Conservation (phyloP, 495 filamentous ascomycete species). For the Penicillium cataractarum region DNA sequence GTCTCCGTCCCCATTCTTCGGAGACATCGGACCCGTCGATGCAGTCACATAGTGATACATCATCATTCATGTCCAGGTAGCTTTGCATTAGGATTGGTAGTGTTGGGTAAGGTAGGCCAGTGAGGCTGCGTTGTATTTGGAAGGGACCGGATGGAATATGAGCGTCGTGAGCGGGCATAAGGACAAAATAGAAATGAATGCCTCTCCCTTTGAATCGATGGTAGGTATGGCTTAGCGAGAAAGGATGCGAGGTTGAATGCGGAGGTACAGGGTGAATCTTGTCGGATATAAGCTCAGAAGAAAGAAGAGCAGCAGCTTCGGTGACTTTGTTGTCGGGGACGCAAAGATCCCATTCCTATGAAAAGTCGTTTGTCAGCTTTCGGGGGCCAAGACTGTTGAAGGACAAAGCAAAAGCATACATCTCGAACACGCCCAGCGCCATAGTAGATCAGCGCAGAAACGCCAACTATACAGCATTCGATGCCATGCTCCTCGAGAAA, state of each 20-base stretch:
- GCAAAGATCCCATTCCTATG: slow-evolving; percentile 37
- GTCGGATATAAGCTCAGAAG: slow-evolving; percentile 15
- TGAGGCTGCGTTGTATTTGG: slow-evolving; percentile 35
- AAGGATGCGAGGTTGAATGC: slow-evolving; percentile 26
- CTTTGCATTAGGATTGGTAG: slow-evolving; percentile 39
- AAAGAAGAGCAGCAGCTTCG: slow-evolving; percentile 22
- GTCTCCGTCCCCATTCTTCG: slow-evolving; percentile 39
- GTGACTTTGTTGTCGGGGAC: slow-evolving; percentile 29
- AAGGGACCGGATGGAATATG: slow-evolving; percentile 35
- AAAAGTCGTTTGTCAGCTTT: slow-evolving; percentile 2
- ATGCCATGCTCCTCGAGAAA: slow-evolving; percentile 34
- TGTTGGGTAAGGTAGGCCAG: slow-evolving; percentile 41
- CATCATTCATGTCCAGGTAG: slow-evolving; percentile 38
- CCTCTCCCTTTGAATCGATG: slow-evolving; percentile 37
- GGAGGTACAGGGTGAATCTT: slow-evolving; percentile 23
- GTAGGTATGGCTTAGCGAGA: slow-evolving; percentile 38
- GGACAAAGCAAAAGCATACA: slow-evolving; percentile 23
- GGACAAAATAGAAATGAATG: slow-evolving; percentile 36
- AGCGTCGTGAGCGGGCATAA: slow-evolving; percentile 36
- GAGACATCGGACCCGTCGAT: slow-evolving; percentile 44
- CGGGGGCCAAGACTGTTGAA: background rate
- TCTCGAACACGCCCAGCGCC: slow-evolving; percentile 34
- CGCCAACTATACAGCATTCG: slow-evolving; percentile 34
- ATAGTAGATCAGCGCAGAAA: slow-evolving; percentile 35
- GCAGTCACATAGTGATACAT: slow-evolving; percentile 38